These are phyloP conservation scores for Thermochaetoides dissita DNA, from an alignment of 2,329 filamentous ascomycete genomes.

Conservation along the genomic window DNA sequence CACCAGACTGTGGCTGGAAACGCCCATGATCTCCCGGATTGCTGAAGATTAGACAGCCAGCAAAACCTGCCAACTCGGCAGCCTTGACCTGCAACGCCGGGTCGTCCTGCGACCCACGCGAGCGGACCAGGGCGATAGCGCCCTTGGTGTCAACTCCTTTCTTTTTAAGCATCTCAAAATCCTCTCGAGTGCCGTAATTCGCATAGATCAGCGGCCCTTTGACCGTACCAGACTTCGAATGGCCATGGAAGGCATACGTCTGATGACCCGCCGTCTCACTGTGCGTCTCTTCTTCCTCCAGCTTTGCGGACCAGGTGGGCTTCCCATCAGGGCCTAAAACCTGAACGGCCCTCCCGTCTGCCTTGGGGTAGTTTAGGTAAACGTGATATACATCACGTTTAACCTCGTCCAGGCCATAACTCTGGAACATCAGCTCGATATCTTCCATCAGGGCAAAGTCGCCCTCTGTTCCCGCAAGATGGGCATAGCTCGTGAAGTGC, in stretches of 20 bases:
- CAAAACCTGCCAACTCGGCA: constrained; percentile 73
- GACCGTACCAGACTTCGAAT: constrained; percentile 76
- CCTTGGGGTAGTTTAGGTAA: constrained; percentile 81
- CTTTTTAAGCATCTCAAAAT: constrained; percentile 61
- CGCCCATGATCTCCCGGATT: constrained; percentile 70
- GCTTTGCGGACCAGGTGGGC: constrained; percentile 59
- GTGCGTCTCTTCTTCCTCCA: constrained; percentile 70
- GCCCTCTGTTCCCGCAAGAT: constrained; percentile 87
- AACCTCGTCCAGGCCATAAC: constrained; percentile 61
- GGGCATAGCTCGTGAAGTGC: constrained; percentile 71
- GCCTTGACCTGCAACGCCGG: constrained; percentile 74
- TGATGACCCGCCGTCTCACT: constrained; percentile 49
- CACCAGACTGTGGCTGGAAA: constrained; percentile 56
- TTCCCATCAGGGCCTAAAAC: constrained; percentile 56
- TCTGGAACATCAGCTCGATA: constrained; percentile 62
- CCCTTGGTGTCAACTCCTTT: constrained; percentile 61
- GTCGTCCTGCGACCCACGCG: constrained; percentile 62
- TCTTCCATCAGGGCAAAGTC: constrained; percentile 77
- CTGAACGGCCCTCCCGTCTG: constrained; percentile 64
- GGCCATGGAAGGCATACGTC: constrained; percentile 72
- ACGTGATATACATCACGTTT: constrained; percentile 67
- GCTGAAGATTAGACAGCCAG: constrained; percentile 81
- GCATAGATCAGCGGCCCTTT: constrained; percentile 79
- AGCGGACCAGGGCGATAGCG: constrained; percentile 70
- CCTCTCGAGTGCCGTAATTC: constrained; percentile 76